Conservation (phyloP, 768 basidiomycete species). For the Collybia nuda region DNA sequence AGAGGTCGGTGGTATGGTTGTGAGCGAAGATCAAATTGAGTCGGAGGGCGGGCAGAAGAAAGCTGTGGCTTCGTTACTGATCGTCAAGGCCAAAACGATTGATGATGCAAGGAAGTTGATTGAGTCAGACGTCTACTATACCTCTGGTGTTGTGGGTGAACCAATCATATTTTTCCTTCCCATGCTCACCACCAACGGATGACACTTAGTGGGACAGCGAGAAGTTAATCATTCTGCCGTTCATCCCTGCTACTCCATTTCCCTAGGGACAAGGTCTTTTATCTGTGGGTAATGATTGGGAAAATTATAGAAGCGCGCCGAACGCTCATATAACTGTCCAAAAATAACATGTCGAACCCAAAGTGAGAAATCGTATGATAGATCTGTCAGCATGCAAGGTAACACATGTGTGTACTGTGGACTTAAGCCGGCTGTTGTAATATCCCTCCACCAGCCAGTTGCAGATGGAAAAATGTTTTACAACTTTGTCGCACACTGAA, state of each 20-base stretch:
- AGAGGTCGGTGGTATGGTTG: constrained; percentile 52
- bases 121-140: constrained; percentile 37
- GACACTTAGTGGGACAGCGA: constrained; percentile 58
- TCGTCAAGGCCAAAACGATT: constrained; percentile 51
- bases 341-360: neutral
- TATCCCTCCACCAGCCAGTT: too few relatives aligned
- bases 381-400: neutral
- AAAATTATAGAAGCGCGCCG: neutral
- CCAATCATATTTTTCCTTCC: neutral
- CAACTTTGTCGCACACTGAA: too few relatives aligned
- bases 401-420: too few relatives aligned
- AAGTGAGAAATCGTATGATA: neutral
- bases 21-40: constrained; percentile 43
- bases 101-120: constrained; percentile 35
- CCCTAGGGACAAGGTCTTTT: constrained; percentile 14
- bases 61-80: constrained; percentile 50
- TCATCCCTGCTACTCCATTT: constrained; percentile 33
- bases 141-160: constrained; percentile 35
- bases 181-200: neutral
- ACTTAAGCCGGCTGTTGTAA: too few relatives aligned
- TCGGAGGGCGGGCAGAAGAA: constrained; percentile 32
- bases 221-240: constrained; percentile 50
- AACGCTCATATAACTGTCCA: too few relatives aligned
- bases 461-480: too few relatives aligned
- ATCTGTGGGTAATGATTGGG: neutral